Evolutionary conservation across 768 basidiomycete species (phyloP), one percentile per base, ranked within the genome.

Genomic region (Tricholoma furcatifolium): DNA sequence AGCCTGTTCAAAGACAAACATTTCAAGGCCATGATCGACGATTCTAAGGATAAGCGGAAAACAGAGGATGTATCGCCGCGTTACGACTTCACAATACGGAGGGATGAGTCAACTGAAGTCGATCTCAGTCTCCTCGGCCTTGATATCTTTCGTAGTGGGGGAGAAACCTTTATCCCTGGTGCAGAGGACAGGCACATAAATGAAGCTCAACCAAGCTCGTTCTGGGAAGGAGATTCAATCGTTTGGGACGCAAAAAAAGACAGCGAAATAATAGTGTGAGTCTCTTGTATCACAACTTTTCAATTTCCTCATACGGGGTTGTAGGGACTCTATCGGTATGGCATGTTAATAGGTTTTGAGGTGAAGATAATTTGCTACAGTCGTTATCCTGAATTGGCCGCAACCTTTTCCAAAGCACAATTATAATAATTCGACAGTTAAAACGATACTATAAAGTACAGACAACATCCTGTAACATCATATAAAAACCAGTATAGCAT

Each of bases 1-100:
- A 74, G 70, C 52, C 60, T 80, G 32, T 77, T 76, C 56, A 67
- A 79, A 63, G 73, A 78, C 55, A 62, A 74, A 34, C 74, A 73
- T 17, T 82, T 82, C 65, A 77, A 69, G 56, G 62, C 66, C 5
- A 67, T 81, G 65, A 71, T 81, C 15, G 60, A 71, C 41, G 62
- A 62, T 35, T 70, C 73, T 18, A 60, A 59, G 21, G 43, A 17
- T 2, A 34, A n/a, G 17, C 39, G 11, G 2, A 23, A 34, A 14
- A 27, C 36, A 6, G n/a, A 30, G 14, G 15, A 46, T 40, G 21
- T 44, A 24, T 36, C 38, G 6, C 14, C 15, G 4, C n/a, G 20
- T 10, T 18, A 20, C 43, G 24, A 24, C 15, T 5, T 18, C 36
- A 34, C 36, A 10, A 5, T 41, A 18, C 12, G 27, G 24, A 30